phyloP scores from a whole-genome alignment of 352 stramenopile species.

The Pythium apleroticum region DNA sequence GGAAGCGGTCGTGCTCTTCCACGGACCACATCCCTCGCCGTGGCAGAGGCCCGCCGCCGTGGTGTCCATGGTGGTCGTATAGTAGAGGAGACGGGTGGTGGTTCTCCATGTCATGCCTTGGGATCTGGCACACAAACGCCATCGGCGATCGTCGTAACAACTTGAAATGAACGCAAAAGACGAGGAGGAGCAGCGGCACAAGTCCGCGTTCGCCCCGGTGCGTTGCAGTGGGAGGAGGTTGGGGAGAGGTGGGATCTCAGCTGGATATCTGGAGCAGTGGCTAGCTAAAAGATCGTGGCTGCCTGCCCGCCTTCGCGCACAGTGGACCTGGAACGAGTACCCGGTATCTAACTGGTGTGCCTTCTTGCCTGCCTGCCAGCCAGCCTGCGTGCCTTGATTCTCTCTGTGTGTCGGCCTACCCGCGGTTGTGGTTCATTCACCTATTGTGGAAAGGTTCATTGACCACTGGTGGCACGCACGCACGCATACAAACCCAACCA shows the following conservation, averaged over 20 bases:
- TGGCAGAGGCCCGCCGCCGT: not conserved
- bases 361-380: no score
- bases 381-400: no score
- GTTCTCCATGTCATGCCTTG: conserved; percentile 1
- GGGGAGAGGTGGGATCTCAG: conserved; percentile 1
- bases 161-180: conserved; percentile 1
- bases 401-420: not conserved
- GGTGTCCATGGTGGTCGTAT: conserved; percentile 19
- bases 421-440: not conserved
- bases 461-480: not conserved
- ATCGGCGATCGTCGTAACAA: not conserved
- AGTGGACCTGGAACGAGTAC: not conserved
- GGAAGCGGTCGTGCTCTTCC: conserved; percentile 35
- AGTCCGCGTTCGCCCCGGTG: not conserved
- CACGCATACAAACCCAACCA: not conserved
- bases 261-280: not conserved
- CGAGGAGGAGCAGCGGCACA: not conserved
- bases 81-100: conserved; percentile 5
- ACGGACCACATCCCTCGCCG: conserved; percentile 27
- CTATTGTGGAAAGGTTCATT: not conserved
- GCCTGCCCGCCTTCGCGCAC: not conserved
- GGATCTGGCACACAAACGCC: conserved; percentile 6
- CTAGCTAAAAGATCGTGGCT: conserved; percentile 4
- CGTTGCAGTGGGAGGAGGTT: not conserved
- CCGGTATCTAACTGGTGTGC: not conserved